A percentile compares a stretch with the other conserved stretches of the same genome.
These are phyloP conservation scores for Kodamaea leandrae DNA, from an alignment of 805 yeast species.

Conservation along the genomic window DNA sequence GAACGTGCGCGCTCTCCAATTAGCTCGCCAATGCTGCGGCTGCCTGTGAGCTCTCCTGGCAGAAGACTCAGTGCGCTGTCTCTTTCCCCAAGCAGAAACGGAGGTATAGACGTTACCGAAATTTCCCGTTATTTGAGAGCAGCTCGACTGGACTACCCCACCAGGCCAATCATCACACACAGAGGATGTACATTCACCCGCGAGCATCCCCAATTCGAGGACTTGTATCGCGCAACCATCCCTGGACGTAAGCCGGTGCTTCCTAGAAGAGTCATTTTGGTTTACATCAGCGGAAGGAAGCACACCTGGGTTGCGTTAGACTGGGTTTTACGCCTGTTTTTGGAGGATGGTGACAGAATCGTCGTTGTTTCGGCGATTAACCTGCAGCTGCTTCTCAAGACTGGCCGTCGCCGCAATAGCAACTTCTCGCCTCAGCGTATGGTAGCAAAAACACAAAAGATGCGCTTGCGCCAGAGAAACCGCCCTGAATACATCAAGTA, in stretches of 20 bases:
- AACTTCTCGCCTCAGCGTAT: constrained; percentile 5
- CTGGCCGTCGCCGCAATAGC: constrained; percentile 3
- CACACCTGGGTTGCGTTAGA: constrained; percentile 86
- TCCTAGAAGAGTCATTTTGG: constrained; percentile 55
- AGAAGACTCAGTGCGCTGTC: constrained; percentile 1
- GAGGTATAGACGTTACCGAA: constrained; percentile 7
- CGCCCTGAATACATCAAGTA: constrained; percentile 48
- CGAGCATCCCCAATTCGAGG: constrained; percentile 47
- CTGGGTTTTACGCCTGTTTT: constrained; percentile 54
- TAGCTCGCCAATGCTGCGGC: constrained; percentile 8
- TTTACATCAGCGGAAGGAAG: constrained; percentile 65
- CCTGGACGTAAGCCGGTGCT: constrained; percentile 36
- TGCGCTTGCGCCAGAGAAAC: constrained; percentile 37
- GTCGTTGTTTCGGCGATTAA: constrained; percentile 57
- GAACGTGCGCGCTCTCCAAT: constrained; percentile 11
- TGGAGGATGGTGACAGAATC: constrained; percentile 65
- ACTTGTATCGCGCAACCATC: constrained; percentile 40
- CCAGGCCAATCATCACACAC: constrained; percentile 40
- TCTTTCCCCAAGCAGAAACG: constrained; percentile 16
- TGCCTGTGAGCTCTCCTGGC: constrained; percentile 10
- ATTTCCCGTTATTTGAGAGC: constrained; percentile 9
- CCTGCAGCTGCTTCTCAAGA: constrained; percentile 11
- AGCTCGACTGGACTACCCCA: constrained; percentile 31
- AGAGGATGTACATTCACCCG: constrained; percentile 45
- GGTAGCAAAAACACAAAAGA: constrained; percentile 22